A percentile compares a stretch with the other conserved stretches of the same genome.
Conservation (phyloP, 805 yeast species). For the Yamadazyma takamatsuzukensis region DNA sequence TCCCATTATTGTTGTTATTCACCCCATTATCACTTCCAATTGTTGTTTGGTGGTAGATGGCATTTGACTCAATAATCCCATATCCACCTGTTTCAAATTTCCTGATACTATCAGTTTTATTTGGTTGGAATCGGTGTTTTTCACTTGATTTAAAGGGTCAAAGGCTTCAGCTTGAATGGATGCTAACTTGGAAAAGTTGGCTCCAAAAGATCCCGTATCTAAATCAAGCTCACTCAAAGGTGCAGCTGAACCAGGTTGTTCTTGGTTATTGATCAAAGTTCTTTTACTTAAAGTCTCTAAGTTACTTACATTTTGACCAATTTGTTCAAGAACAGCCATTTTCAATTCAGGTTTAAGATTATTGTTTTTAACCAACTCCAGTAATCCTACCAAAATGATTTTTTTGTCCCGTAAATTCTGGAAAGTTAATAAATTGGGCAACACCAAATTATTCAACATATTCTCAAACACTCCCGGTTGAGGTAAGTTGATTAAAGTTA, state of each 20-base stretch:
- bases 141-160: constrained; percentile 67
- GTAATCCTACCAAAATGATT: constrained; percentile 47
- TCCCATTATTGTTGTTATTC: no score
- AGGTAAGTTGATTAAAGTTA: constrained; percentile 66
- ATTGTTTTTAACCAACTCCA: constrained; percentile 35
- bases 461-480: constrained; percentile 60
- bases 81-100: constrained; percentile 25
- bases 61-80: constrained; percentile 24
- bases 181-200: constrained; percentile 72
- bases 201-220: constrained; percentile 77
- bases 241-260: constrained; percentile 18
- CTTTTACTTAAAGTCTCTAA: constrained; percentile 24
- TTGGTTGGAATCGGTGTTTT: constrained; percentile 27
- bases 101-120: constrained; percentile 24
- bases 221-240: constrained; percentile 49
- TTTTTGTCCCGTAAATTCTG: constrained; percentile 56
- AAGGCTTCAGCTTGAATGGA: constrained; percentile 56
- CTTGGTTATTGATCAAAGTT: constrained; percentile 4
- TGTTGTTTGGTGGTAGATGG: constrained; percentile 15
- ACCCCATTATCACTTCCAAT: no score
- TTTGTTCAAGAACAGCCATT: constrained; percentile 28
- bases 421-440: constrained; percentile 48
- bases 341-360: constrained; percentile 21
- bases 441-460: constrained; percentile 45
- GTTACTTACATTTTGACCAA: constrained; percentile 25